These are phyloP conservation scores for Tolypocladium capitatum DNA, from an alignment of 2,329 filamentous ascomycete species.

Conservation along the genomic window DNA sequence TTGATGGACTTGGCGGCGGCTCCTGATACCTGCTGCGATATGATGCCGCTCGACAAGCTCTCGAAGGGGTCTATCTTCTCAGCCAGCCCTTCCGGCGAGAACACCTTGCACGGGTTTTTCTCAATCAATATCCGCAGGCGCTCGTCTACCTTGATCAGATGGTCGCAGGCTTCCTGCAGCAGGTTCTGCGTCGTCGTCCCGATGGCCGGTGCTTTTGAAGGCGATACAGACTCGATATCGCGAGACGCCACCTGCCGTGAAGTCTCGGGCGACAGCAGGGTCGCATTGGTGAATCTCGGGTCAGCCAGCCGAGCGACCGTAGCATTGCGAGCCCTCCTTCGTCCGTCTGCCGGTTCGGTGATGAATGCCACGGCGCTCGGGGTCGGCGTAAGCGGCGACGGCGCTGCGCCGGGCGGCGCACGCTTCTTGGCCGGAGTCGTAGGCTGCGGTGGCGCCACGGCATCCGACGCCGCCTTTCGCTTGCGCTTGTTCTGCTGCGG, in stretches of 20 bases:
- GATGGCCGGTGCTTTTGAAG: slow-evolving; percentile 23
- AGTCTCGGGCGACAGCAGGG: slow-evolving; percentile 57
- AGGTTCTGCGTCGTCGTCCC: slow-evolving; percentile 54
- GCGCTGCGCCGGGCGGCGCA: slow-evolving; percentile 8
- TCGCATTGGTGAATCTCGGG: slow-evolving; percentile 53
- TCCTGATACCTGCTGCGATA: slow-evolving; percentile 91
- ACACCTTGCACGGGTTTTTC: slow-evolving; percentile 62
- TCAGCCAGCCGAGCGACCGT: slow-evolving; percentile 44
- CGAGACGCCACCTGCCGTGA: slow-evolving; percentile 46
- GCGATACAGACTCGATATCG: slow-evolving; percentile 29
- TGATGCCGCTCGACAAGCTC: slow-evolving; percentile 72
- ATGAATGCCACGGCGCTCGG: slow-evolving; percentile 30
- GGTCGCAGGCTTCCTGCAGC: slow-evolving; percentile 60
- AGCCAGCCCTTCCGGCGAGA: slow-evolving; percentile 68
- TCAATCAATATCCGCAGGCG: slow-evolving; percentile 61
- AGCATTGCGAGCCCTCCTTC: slow-evolving; percentile 25
- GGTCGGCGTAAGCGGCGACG: slow-evolving; percentile 32
- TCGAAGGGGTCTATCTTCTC: slow-evolving; percentile 84
- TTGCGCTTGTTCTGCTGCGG: slow-evolving; percentile 15
- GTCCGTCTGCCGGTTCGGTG: slow-evolving; percentile 15
- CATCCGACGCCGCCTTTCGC: slow-evolving; percentile 17
- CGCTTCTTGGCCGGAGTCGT: slow-evolving; percentile 20
- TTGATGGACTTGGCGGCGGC: slow-evolving; percentile 85
- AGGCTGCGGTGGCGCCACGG: slow-evolving; percentile 10
- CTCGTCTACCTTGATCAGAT: slow-evolving; percentile 61